Base-by-base conservation (phyloP, 2,329 filamentous ascomycete genomes). In the Penicillium sp. region DNA sequence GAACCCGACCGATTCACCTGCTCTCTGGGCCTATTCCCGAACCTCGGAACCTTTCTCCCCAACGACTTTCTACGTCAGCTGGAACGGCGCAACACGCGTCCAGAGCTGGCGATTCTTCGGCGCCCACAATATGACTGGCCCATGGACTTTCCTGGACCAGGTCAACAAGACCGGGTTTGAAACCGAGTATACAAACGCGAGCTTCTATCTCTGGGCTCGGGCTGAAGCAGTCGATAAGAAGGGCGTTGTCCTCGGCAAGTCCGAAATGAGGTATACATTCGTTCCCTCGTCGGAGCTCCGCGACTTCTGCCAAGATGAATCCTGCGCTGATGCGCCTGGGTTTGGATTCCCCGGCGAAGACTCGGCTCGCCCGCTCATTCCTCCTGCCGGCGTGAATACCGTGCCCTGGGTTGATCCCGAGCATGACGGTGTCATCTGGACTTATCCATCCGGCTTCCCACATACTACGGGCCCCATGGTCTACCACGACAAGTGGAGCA, bases 11-110 rank as follows among this genome's bases (percentile, higher is more conserved):
- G 73, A 73, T 39, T 68, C 67, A n/a, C 74, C 74, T 3, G 73
- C 72, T 0, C 58, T 76, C 32, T 75, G 71, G 68, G 62, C 68
- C 0, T 75, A 74, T 44, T 67, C 73, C 7, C 62, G 59, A 20
- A 58, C 64, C 2, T 59, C 59, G 7, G 59, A 67, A 12, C 49
- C 59, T 0, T 54, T 59, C 27, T 64, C 68, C 0, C 51, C 65
- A 6, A 68, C 64, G 3, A 70, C 56, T 18, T 62, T 71, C 44
- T 75, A 75, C 43, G 71, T 68, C 9, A 73, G 71, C 52, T 75
- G 72, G 71, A 75, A 75, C 33, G 72, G 72, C 7, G 72, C 72
- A 6, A 75, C 72, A 6, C 69, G 68, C 27, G 68, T 75, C 17
- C 55, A 62, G 15, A 52, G 51, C 30, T 75, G 71, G 70, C 59